These are phyloP conservation scores for Aspergillus sp. DNA, from an alignment of 2,329 filamentous ascomycete genomes.

Conservation along the genomic window DNA sequence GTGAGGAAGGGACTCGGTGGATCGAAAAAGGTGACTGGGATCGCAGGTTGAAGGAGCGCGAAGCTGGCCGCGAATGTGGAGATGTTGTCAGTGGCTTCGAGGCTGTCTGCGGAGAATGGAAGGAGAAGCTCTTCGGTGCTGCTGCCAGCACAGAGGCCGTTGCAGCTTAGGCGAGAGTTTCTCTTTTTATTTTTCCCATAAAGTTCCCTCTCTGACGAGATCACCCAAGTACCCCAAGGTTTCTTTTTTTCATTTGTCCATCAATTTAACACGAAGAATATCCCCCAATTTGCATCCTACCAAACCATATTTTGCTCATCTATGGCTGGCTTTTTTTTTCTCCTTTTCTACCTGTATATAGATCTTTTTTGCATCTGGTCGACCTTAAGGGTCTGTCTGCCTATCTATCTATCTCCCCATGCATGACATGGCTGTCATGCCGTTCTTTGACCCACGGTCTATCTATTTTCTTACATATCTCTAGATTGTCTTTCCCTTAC, in stretches of 20 bases:
- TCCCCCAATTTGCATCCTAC: neutral
- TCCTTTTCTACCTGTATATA: constrained; percentile 9
- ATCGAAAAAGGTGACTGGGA: constrained; percentile 82
- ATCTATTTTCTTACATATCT: neutral
- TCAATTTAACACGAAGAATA: neutral
- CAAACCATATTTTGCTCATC: neutral
- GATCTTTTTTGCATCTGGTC: neutral
- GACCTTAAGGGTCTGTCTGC: neutral
- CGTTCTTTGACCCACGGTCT: neutral
- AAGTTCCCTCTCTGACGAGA: neutral
- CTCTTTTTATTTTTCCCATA: neutral
- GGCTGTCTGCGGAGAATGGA: constrained; percentile 81
- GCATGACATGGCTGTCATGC: neutral
- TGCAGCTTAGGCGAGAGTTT: constrained; percentile 25
- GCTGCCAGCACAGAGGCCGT: constrained; percentile 32
- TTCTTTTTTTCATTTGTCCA: neutral
- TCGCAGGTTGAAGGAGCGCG: constrained; percentile 69
- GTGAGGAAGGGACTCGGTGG: constrained; percentile 80
- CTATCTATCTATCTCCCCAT: neutral
- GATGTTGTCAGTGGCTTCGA: constrained; percentile 93
- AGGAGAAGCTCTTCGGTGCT: constrained; percentile 67
- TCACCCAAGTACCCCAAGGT: neutral
- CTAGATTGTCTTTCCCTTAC: neutral
- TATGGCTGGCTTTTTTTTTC: neutral
- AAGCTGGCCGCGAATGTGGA: constrained; percentile 79